Evolutionary conservation across 163 green algal species (phyloP).

Genomic region (Coccomyxa subellipsoidea): DNA sequence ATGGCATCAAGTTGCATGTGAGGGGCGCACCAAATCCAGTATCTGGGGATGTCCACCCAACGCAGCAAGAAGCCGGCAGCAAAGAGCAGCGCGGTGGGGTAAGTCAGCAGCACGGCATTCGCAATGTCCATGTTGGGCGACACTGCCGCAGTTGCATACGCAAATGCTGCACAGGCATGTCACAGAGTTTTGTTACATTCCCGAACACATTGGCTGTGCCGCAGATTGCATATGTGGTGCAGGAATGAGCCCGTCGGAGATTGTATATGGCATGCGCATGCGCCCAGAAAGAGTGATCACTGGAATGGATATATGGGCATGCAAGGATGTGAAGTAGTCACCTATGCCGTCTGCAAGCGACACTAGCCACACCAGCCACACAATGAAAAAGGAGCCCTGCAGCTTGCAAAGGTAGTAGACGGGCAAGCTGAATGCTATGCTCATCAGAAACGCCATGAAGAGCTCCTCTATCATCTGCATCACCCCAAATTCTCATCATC

Average conservation of each 20-base stretch:
- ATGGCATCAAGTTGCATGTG: too few relatives aligned
- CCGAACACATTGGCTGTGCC: too few relatives aligned
- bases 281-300: too few relatives aligned
- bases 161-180: constrained; percentile 41
- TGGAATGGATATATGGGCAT: too few relatives aligned
- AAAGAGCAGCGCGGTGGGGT: constrained; percentile 29
- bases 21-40: constrained; percentile 8
- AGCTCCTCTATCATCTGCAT: constrained; percentile 64
- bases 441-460: constrained; percentile 19
- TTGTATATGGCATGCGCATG: too few relatives aligned
- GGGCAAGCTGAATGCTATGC: constrained; percentile 31
- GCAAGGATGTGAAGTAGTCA: neutral
- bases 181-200: neutral
- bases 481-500: too few relatives aligned
- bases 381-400: constrained; percentile 41
- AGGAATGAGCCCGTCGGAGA: too few relatives aligned
- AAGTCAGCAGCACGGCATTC: constrained; percentile 49
- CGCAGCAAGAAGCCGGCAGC: constrained; percentile 21
- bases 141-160: constrained; percentile 55
- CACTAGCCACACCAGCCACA: constrained; percentile 47
- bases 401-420: constrained; percentile 41
- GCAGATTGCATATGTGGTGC: too few relatives aligned
- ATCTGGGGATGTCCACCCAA: constrained; percentile 14
- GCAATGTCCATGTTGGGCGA: constrained; percentile 65
- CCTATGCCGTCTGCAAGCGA: constrained; percentile 38